A percentile compares a stretch with the other conserved stretches of the same genome.
phyloP scores from a whole-genome alignment of 768 basidiomycete species.

The Lentinula edodes region DNA sequence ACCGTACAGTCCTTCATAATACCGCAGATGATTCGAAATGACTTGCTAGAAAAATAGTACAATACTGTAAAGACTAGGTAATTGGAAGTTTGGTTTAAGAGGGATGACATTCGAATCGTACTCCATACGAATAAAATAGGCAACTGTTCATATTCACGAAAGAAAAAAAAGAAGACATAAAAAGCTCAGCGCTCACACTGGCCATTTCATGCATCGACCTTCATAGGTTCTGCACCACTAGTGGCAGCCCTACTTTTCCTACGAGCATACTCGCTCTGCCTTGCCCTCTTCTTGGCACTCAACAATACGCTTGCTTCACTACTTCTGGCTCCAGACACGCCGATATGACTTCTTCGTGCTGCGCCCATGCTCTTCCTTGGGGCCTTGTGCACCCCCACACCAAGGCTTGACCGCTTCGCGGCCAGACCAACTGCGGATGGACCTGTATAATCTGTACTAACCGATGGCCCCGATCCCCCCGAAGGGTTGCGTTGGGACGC shows the following conservation, averaged over 20 bases:
- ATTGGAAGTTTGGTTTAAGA: no score
- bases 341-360: slow-evolving; percentile 19
- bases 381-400: slow-evolving; percentile 26
- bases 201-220: slow-evolving; percentile 9
- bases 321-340: slow-evolving; percentile 19
- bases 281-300: slow-evolving; percentile 67
- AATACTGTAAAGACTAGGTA: no score
- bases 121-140: background rate
- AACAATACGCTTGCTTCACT: slow-evolving; percentile 29
- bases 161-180: background rate
- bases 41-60: no score
- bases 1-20: no score
- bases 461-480: slow-evolving; percentile 10
- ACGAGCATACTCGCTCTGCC: slow-evolving; percentile 72
- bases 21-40: no score
- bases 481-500: slow-evolving; percentile 63
- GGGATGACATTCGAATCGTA: background rate
- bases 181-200: background rate
- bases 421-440: slow-evolving; percentile 15
- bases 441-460: background rate
- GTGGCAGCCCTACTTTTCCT: slow-evolving; percentile 33
- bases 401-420: slow-evolving; percentile 47
- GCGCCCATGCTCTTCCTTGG: slow-evolving; percentile 32
- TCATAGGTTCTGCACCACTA: slow-evolving; percentile 14
- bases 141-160: background rate